These are phyloP conservation scores for Kwoniella dejecticola DNA, from an alignment of 768 basidiomycete genomes.

Conservation along the genomic window DNA sequence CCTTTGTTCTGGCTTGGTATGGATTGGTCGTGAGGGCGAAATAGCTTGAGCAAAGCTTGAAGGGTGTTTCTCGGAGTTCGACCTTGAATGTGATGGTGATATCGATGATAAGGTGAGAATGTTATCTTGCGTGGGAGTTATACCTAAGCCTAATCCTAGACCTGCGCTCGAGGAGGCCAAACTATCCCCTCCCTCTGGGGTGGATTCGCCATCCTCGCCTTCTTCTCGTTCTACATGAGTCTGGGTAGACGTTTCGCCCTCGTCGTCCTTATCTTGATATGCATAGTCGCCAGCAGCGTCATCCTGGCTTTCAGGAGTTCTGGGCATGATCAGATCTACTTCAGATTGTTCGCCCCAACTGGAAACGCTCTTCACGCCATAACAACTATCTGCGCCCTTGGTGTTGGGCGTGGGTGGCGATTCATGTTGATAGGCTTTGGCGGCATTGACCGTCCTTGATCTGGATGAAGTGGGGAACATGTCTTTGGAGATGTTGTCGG, in stretches of 20 bases:
- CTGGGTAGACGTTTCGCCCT: background rate
- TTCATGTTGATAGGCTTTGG: slow-evolving; percentile 23
- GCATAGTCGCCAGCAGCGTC: background rate
- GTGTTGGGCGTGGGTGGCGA: slow-evolving; percentile 9
- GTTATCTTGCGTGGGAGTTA: background rate
- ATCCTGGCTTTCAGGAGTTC: background rate
- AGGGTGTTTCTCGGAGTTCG: background rate
- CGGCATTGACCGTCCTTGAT: slow-evolving; percentile 18
- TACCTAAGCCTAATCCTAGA: background rate
- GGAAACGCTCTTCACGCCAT: slow-evolving; percentile 18
- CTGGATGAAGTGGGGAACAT: slow-evolving; percentile 16
- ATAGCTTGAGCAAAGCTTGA: background rate
- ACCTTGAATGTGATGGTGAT: too few relatives aligned
- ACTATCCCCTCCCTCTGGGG: background rate
- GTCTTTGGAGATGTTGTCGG: background rate
- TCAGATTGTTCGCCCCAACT: slow-evolving; percentile 19
- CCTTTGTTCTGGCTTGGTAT: slow-evolving; percentile 7
- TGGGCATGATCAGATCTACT: background rate
- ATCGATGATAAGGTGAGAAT: background rate
- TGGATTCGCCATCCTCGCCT: background rate
- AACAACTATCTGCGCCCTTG: slow-evolving; percentile 12
- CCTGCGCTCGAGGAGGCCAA: background rate
- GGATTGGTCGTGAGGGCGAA: slow-evolving; percentile 4
- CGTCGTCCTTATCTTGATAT: background rate
- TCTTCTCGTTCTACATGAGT: background rate